A percentile compares a stretch with the other conserved stretches of the same genome.
phyloP scores from a whole-genome alignment of 2,329 filamentous ascomycete species.

The Paecilomyces formosus region DNA sequence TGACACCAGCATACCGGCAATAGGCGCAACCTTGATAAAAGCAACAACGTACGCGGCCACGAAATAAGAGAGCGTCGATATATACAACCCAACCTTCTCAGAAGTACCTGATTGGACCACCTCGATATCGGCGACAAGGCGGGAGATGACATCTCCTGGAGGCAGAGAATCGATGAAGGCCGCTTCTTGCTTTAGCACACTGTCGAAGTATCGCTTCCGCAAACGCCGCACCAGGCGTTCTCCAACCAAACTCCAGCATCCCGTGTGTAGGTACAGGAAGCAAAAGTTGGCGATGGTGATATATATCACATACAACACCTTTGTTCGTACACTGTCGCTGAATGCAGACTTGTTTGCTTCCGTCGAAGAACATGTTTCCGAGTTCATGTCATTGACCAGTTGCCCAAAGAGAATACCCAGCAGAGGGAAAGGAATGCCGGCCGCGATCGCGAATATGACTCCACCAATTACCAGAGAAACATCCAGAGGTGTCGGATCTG shows the following conservation, averaged over 20 bases:
- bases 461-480: conserved; percentile 12
- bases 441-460: conserved; percentile 17
- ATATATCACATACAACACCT: conserved; percentile 56
- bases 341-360: conserved; percentile 7
- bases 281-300: conserved; percentile 57
- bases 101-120: conserved; percentile 61
- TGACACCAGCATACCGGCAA: conserved; percentile 59
- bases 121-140: conserved; percentile 59
- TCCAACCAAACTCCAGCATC: conserved; percentile 58
- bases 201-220: conserved; percentile 53
- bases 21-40: conserved; percentile 55
- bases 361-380: conserved; percentile 16
- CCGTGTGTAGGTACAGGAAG: conserved; percentile 57
- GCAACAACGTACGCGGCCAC: conserved; percentile 60
- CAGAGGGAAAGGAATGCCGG: conserved; percentile 29
- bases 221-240: conserved; percentile 57
- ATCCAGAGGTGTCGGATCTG: conserved; percentile 10
- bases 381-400: conserved; percentile 26
- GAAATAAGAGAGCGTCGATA: conserved; percentile 58
- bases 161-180: conserved; percentile 57
- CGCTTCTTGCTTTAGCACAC: conserved; percentile 54
- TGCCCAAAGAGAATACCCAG: conserved; percentile 33
- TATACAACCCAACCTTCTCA: conserved; percentile 62
- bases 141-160: conserved; percentile 55
- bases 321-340: conserved; percentile 33